Conservation (phyloP, 106 monocot species). For the Triglochin maritima region DNA sequence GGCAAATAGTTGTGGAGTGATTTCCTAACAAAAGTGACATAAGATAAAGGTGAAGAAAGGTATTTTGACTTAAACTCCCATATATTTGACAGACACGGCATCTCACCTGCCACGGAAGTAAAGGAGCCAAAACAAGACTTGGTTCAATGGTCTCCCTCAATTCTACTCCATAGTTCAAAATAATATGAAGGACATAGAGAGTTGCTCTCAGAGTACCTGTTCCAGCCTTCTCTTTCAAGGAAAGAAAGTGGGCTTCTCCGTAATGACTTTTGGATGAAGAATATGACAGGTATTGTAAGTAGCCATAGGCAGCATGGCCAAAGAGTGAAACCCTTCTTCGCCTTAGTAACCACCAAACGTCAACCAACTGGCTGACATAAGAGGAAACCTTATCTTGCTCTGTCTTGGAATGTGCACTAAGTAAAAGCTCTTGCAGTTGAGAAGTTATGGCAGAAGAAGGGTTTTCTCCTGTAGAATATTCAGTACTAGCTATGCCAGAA, state of each 20-base stretch:
- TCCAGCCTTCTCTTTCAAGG: slow-evolving; percentile 35
- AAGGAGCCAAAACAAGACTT: slow-evolving; percentile 55
- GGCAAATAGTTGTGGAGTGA: slow-evolving; percentile 91
- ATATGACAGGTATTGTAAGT: slow-evolving; percentile 73
- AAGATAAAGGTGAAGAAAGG: slow-evolving; percentile 9
- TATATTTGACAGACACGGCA: not conserved
- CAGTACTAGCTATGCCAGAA: slow-evolving; percentile 52
- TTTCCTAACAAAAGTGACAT: slow-evolving; percentile 39
- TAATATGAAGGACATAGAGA: slow-evolving; percentile 69
- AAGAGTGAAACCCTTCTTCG: slow-evolving; percentile 78
- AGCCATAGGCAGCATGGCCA: slow-evolving; percentile 79
- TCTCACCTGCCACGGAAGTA: slow-evolving; percentile 84
- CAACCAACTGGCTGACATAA: slow-evolving; percentile 39
- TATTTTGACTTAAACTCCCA: not conserved
- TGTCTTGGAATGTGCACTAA: slow-evolving; percentile 14
- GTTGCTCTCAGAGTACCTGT: slow-evolving; percentile 55
- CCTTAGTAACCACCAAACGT: slow-evolving; percentile 74
- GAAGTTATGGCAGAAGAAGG: slow-evolving; percentile 44
- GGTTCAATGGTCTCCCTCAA: slow-evolving; percentile 52
- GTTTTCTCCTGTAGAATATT: slow-evolving; percentile 40
- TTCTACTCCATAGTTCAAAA: slow-evolving; percentile 79
- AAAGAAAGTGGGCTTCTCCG: slow-evolving; percentile 6
- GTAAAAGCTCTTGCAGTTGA: slow-evolving; percentile 46
- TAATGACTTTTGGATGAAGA: slow-evolving; percentile 37
- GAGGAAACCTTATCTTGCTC: slow-evolving; percentile 20